phyloP scores from a whole-genome alignment of 768 basidiomycete genomes.

The Lentinula aciculospora region DNA sequence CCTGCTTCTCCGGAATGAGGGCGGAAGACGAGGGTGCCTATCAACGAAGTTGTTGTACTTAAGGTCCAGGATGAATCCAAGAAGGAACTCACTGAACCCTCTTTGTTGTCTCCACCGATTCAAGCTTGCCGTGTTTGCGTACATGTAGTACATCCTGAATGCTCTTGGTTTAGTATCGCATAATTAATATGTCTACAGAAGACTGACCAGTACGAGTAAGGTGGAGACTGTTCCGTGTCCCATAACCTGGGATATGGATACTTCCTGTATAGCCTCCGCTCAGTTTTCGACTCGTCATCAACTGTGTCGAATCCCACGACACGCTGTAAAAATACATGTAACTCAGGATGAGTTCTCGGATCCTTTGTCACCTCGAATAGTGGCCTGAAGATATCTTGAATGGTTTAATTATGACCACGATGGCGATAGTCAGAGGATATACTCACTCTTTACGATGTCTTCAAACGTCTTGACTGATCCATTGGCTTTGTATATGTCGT shows the following conservation, averaged over 20 bases:
- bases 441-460: conserved; percentile 84
- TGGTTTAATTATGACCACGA: neutral
- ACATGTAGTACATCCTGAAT: conserved; percentile 93
- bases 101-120: conserved; percentile 87
- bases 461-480: conserved; percentile 83
- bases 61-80: too few species aligned
- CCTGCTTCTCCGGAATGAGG: conserved; percentile 98
- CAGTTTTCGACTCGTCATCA: conserved; percentile 94
- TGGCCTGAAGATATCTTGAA: conserved; percentile 82
- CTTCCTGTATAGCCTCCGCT: conserved; percentile 87
- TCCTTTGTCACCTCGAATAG: conserved; percentile 95
- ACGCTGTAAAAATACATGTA: conserved; percentile 92
- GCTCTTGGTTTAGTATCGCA: neutral
- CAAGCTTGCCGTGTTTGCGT: conserved; percentile 90
- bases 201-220: conserved; percentile 89
- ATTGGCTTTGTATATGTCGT: conserved; percentile 91
- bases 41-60: too few species aligned
- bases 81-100: conserved; percentile 92
- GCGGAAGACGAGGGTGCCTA: conserved; percentile 94
- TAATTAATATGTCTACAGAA: neutral
- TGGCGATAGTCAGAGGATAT: neutral
- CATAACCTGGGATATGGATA: conserved; percentile 90
- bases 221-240: conserved; percentile 86
- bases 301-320: conserved; percentile 98
- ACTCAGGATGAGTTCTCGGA: conserved; percentile 83